Evolutionary conservation across 2,329 filamentous ascomycete species (phyloP), one percentile per base, ranked within the genome.

Genomic region (Penicillium fuscoglaucum): DNA sequence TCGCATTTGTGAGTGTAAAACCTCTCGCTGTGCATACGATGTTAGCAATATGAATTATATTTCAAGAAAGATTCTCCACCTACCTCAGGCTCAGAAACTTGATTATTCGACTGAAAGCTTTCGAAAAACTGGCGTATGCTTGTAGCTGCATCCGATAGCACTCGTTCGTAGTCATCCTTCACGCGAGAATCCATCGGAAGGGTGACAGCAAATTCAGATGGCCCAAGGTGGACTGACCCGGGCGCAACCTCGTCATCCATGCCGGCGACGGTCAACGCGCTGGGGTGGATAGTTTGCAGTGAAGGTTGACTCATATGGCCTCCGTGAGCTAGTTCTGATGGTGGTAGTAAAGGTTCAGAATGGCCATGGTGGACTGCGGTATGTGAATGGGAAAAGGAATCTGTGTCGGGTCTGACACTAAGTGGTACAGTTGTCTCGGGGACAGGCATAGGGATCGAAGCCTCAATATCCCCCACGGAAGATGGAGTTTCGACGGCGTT

Each of bases 161-260:
- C 67, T 31, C 65, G 65, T 53, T 77, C 74, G 53, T 78, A 78
- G 53, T 76, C 74, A 59, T 77, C 74, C 50, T 78, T 78, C 3
- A 78, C 70, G 37, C 76, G 70, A 24, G 76, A 75, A 60, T 78
- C 76, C 75, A 78, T 78, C 0, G 76, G 74, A 48, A 78, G 71
- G 6, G 74, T 70, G 8, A 78, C 66, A 19, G 74, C 76, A 60
- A 75, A 78, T 59, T 78, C 76, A 13, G 68, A 71, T 12, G 73
- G 69, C 2, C 75, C 74, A 50, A 78, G 71, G 21, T 68, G 63
- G 33, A 77, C 64, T 21, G 72, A 72, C 9, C 72, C 72, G 19
- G 70, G 72, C 15, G 55, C 39, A n/a, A 52, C 39, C 43, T 72
- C 62, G 40, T 73, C 62, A 45, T 73, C 70, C 10, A 58, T 49